Conservation (phyloP, 2,329 filamentous ascomycete species). For the Aureobasidium sp. region DNA sequence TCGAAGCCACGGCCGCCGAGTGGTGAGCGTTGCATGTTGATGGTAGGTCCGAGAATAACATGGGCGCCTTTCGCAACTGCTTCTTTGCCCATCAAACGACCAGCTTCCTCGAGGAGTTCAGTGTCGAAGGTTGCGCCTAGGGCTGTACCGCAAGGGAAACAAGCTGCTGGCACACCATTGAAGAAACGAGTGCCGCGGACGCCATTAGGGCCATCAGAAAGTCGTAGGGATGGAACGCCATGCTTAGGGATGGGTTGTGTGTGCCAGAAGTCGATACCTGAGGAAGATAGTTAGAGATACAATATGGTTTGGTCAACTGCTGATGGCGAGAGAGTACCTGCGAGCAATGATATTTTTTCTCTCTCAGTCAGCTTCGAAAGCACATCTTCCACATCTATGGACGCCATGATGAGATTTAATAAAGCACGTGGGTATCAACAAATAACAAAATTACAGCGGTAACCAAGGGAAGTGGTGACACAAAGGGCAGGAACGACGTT, state of each 20-base stretch:
- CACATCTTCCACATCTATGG: constrained; percentile 25
- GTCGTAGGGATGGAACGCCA: constrained; percentile 56
- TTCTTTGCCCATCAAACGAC: constrained; percentile 64
- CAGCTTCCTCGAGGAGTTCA: constrained; percentile 60
- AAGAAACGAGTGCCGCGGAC: constrained; percentile 63
- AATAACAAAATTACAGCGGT: not conserved
- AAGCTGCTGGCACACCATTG: constrained; percentile 56
- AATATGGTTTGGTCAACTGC: too few relatives aligned
- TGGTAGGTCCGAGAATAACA: constrained; percentile 67
- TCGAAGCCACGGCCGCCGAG: constrained; percentile 82
- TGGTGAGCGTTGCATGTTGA: constrained; percentile 75
- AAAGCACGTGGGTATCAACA: not conserved
- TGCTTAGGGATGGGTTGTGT: constrained; percentile 54
- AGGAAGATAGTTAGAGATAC: not conserved
- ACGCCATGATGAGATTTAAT: not conserved
- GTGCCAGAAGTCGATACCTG: constrained; percentile 62
- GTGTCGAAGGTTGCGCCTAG: constrained; percentile 75
- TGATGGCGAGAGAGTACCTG: constrained; percentile 18
- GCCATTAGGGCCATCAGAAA: constrained; percentile 64
- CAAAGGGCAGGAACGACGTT: not conserved
- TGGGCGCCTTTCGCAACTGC: constrained; percentile 65
- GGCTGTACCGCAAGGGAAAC: constrained; percentile 73
- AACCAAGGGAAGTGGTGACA: not conserved
- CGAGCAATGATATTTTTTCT: constrained; percentile 28
- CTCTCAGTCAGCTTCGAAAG: constrained; percentile 24